phyloP scores from a whole-genome alignment of 2,329 filamentous ascomycete genomes.

The Leptographium wingfieldii region DNA sequence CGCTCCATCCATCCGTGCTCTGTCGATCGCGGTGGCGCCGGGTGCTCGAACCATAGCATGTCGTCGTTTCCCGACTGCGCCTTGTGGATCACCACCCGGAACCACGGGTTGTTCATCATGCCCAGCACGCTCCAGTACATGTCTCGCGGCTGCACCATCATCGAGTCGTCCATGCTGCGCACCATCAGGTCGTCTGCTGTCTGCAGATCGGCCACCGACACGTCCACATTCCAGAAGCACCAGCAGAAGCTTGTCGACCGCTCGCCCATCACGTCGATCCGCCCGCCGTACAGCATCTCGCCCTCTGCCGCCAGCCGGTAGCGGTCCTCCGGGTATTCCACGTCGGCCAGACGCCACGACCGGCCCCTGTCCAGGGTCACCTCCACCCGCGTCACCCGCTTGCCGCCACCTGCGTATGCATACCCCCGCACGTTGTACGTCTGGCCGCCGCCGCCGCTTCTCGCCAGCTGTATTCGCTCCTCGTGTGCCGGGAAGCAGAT shows the following conservation, averaged over 20 bases:
- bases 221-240: conserved; percentile 53
- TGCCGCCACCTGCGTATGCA: conserved; percentile 80
- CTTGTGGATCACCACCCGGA: conserved; percentile 62
- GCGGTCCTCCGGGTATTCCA: conserved; percentile 74
- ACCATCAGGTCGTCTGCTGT: conserved; percentile 63
- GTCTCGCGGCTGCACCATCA: conserved; percentile 77
- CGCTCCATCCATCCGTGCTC: conserved; percentile 89
- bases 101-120: conserved; percentile 99
- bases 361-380: conserved; percentile 72
- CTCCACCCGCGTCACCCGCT: conserved; percentile 70
- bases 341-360: conserved; percentile 61
- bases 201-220: conserved; percentile 49
- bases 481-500: conserved; percentile 70
- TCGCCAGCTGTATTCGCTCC: conserved; percentile 43
- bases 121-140: conserved; percentile 95
- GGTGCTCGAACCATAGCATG: conserved; percentile 69
- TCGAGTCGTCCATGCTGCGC: conserved; percentile 78
- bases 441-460: conserved; percentile 16
- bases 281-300: conserved; percentile 54
- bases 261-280: conserved; percentile 73
- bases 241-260: conserved; percentile 10
- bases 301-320: conserved; percentile 53
- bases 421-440: conserved; percentile 65
- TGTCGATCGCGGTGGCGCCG: conserved; percentile 65
- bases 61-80: conserved; percentile 39